These are phyloP conservation scores for Malassezia japonica DNA, from an alignment of 1,284 basidiomycete genomes.

Conservation along the genomic window DNA sequence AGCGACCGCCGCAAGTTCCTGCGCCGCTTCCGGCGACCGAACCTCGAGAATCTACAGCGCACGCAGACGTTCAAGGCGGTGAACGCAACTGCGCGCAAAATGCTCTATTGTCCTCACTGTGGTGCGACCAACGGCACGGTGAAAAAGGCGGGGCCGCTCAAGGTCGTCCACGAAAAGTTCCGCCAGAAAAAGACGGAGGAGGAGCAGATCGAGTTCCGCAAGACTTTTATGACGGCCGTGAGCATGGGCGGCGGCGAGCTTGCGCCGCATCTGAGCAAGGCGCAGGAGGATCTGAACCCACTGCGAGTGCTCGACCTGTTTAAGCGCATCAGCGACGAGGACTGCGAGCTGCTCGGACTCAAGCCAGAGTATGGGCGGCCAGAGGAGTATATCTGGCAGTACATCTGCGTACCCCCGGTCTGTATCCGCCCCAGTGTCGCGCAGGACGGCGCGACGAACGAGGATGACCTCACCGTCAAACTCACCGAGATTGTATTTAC, in stretches of 20 bases:
- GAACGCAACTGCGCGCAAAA: conserved; percentile 76
- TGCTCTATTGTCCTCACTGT: conserved; percentile 86
- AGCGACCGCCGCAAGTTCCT: conserved; percentile 73
- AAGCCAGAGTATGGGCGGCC: conserved; percentile 81
- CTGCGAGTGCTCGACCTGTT: conserved; percentile 89
- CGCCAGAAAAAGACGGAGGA: conserved; percentile 85
- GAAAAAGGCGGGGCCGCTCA: conserved; percentile 87
- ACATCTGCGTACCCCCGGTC: conserved; percentile 93
- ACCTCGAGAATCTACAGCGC: conserved; percentile 87
- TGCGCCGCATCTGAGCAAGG: conserved; percentile 73
- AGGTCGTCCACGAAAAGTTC: conserved; percentile 97
- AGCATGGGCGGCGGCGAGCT: conserved; percentile 75
- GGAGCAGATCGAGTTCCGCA: conserved; percentile 78
- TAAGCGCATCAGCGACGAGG: conserved; percentile 80
- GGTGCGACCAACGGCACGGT: conserved; percentile 86
- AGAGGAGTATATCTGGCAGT: conserved; percentile 98
- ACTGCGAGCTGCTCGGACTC: conserved; percentile 87
- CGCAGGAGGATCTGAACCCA: conserved; percentile 89
- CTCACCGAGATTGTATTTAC: conserved; percentile 93
- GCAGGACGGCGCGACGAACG: conserved; percentile 72
- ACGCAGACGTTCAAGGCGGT: conserved; percentile 79
- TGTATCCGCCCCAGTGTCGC: conserved; percentile 94
- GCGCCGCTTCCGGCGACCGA: conserved; percentile 76
- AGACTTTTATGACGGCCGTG: conserved; percentile 70
- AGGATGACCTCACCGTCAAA: conserved; percentile 96